Percentiles rank a stretch among this genome's conserved stretches.
Conservation (phyloP, 2,329 filamentous ascomycete genomes). For the Ceratocystis lukuohia region DNA sequence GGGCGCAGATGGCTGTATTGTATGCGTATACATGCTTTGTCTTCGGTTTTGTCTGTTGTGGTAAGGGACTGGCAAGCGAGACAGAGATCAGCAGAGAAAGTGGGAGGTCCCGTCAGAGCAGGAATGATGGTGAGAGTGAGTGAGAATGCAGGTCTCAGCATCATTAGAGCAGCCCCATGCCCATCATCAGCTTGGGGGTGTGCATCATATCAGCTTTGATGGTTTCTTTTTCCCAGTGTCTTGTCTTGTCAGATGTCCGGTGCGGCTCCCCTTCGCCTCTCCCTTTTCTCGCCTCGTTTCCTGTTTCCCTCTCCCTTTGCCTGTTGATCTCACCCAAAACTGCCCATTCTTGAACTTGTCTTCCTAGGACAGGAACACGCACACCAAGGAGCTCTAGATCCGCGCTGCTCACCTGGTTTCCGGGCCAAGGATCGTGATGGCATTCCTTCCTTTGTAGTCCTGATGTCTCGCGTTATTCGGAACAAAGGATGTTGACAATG, state of each 20-base stretch:
- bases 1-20: not conserved
- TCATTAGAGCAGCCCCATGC: not conserved
- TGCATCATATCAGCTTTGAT: not conserved
- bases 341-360: not conserved
- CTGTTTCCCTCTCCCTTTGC: not conserved
- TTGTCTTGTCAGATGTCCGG: not conserved
- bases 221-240: not conserved
- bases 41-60: not conserved
- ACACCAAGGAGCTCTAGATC: not conserved
- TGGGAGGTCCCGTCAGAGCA: not conserved
- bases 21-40: not conserved
- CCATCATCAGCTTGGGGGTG: not conserved
- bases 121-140: not conserved
- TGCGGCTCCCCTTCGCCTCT: not conserved
- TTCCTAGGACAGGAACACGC: not conserved
- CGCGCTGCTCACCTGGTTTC: not conserved
- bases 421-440: not conserved
- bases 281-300: not conserved
- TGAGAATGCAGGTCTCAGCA: conserved; percentile 6
- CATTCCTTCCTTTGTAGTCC: conserved; percentile 6
- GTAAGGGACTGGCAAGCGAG: conserved; percentile 4
- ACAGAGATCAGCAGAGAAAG: not conserved
- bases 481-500: not conserved
- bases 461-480: not conserved
- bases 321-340: not conserved